Base-by-base conservation (phyloP, 768 basidiomycete species). In the Suillus clintonianus region DNA sequence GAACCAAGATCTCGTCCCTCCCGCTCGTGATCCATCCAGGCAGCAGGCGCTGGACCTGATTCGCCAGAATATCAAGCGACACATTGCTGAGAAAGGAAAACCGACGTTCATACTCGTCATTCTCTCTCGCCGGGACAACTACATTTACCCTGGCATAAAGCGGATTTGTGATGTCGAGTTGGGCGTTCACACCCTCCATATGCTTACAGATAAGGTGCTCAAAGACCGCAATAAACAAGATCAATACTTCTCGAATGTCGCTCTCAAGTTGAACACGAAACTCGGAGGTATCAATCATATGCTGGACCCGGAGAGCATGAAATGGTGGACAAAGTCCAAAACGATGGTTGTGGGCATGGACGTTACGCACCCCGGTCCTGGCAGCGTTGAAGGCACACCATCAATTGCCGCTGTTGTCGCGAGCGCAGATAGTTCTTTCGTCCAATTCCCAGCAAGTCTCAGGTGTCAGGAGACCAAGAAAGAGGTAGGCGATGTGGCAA, bases 331-430 rank as follows among this genome's bases (percentile, higher is more conserved):
- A 1, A 84, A 84, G 73, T 80, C 82, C 67, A 82, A 82, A 60
- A 94, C 92, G 11, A 94, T 95, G 89, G 77, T 95, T 70, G 87
- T 95, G 4, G 93, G 93, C 0, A 91, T 92, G 66, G 92, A 94
- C 69, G 91, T 92, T 0, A 94, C 91, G 0, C 92, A 94, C 66
- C 90, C 92, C 4, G 84, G 89, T 2, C 89, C 89, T 1, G 82
- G 77, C 7, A 90, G 89, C 66, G 72, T 79, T 58, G 81, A 81
- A 3, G 93, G 92, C 3, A 88, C 91, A 1, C 93, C 93, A 3
- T 92, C 91, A 0, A 89, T 95, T 50, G 91, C 90, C 0, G 92
- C 91, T 0, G 89, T 94, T 11, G 93, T 94, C 3, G 92, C 89
- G 0, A 94, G 86, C 63, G 78, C 86, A 1, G 91, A 94, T 69